These are phyloP conservation scores for Tolypocladium tropicale DNA, from an alignment of 2,329 filamentous ascomycete species.

Conservation along the genomic window DNA sequence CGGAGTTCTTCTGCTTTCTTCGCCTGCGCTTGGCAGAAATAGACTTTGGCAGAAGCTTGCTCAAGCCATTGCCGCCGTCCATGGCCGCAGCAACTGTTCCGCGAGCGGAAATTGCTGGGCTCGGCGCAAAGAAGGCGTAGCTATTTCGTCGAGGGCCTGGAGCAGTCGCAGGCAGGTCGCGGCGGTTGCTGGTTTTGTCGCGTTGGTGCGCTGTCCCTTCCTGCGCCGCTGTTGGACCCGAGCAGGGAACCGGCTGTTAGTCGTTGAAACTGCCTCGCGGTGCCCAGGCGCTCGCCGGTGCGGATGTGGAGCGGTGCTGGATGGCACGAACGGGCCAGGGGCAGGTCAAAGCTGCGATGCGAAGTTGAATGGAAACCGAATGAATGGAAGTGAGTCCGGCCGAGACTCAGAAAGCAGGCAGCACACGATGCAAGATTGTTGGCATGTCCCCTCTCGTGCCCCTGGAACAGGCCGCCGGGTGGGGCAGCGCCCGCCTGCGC, in stretches of 20 bases:
- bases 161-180: background rate
- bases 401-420: background rate
- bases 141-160: background rate
- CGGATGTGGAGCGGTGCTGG: background rate
- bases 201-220: background rate
- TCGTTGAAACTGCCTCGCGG: background rate
- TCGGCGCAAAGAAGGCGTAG: background rate
- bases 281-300: background rate
- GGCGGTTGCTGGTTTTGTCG: background rate
- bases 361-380: background rate
- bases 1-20: slow-evolving; percentile 31
- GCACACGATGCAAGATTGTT: background rate
- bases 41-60: slow-evolving; percentile 43
- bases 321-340: background rate
- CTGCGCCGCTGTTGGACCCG: background rate
- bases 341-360: background rate
- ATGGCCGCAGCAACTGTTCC: slow-evolving; percentile 2
- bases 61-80: slow-evolving; percentile 23
- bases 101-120: background rate
- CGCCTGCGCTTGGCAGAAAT: slow-evolving; percentile 38
- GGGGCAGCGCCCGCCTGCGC: background rate
- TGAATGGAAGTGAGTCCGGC: background rate
- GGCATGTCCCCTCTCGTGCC: background rate
- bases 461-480: background rate
- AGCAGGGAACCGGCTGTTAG: background rate